A percentile compares a stretch with the other conserved stretches of the same genome.
phyloP scores from a whole-genome alignment of 23 red algal species.

The Gracilaria vermiculophylla region DNA sequence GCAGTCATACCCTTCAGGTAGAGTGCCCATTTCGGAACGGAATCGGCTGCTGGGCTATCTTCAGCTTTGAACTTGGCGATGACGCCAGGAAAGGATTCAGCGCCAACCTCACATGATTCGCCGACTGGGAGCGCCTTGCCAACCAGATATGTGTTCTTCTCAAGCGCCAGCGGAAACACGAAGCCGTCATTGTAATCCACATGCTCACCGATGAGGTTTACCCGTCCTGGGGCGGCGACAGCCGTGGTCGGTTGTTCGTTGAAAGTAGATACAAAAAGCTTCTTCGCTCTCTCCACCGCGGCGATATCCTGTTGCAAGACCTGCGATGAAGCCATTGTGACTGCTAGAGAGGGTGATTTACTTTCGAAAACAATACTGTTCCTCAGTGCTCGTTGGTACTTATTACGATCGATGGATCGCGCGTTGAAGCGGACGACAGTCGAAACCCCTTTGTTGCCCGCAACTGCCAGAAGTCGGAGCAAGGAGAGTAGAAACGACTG shows the following conservation, averaged over 20 bases:
- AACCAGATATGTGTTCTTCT: slow-evolving; percentile 83
- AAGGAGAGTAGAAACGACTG: no score
- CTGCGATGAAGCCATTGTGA: background rate
- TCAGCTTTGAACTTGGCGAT: slow-evolving; percentile 53
- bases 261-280: slow-evolving; percentile 52
- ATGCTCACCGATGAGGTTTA: slow-evolving; percentile 99
- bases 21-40: slow-evolving; percentile 77
- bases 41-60: slow-evolving; percentile 5
- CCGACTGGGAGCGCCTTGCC: slow-evolving; percentile 51
- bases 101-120: slow-evolving; percentile 51
- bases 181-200: slow-evolving; percentile 98
- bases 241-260: slow-evolving; percentile 42
- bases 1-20: slow-evolving; percentile 92
- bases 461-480: no score
- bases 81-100: slow-evolving; percentile 51
- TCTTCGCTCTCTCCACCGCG: slow-evolving; percentile 44
- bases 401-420: background rate
- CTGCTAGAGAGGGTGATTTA: background rate
- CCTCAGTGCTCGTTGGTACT: background rate
- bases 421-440: background rate
- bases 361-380: background rate
- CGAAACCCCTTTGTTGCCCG: no score
- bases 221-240: slow-evolving; percentile 84
- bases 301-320: background rate
- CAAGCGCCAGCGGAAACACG: slow-evolving; percentile 93